Evolutionary conservation across 768 basidiomycete genomes (phyloP).

Genomic region (Serendipita sp.): DNA sequence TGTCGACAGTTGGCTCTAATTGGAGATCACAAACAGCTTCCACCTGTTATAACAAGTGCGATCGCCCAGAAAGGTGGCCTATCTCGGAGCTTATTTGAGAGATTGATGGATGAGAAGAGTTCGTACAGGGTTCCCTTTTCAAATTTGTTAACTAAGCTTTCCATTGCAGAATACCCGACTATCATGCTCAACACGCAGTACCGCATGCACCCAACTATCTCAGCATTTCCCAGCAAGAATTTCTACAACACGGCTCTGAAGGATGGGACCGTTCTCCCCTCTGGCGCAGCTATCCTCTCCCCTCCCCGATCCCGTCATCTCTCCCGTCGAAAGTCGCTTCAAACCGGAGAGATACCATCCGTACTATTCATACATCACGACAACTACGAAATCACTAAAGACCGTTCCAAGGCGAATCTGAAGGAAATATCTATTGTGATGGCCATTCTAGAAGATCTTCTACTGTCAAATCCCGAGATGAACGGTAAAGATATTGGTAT

Average conservation of each 20-base stretch:
- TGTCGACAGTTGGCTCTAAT: conserved; percentile 73
- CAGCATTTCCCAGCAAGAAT: conserved; percentile 66
- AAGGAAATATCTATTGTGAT: conserved; percentile 66
- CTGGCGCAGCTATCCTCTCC: conserved; percentile 31
- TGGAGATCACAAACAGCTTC: conserved; percentile 94
- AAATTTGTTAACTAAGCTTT: background rate
- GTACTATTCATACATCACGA: conserved; percentile 75
- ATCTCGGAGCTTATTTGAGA: conserved; percentile 72
- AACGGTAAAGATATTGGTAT: conserved; percentile 70
- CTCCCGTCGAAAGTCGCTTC: conserved; percentile 5
- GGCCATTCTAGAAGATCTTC: conserved; percentile 66
- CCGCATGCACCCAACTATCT: conserved; percentile 86
- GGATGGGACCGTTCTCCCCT: conserved; percentile 56
- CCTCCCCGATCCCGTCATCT: conserved; percentile 51
- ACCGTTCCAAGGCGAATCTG: conserved; percentile 60
- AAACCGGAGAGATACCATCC: conserved; percentile 32
- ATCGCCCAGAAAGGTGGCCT: conserved; percentile 62
- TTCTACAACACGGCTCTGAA: conserved; percentile 60
- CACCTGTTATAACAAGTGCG: conserved; percentile 67
- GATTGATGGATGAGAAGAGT: conserved; percentile 74
- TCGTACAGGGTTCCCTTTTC: conserved; percentile 17
- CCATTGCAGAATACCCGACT: conserved; percentile 53
- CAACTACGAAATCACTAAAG: conserved; percentile 47
- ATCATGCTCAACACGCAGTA: conserved; percentile 93
- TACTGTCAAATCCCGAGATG: conserved; percentile 52